Conservation (phyloP, 106 monocot species). For the Platanthera guangdongensis region DNA sequence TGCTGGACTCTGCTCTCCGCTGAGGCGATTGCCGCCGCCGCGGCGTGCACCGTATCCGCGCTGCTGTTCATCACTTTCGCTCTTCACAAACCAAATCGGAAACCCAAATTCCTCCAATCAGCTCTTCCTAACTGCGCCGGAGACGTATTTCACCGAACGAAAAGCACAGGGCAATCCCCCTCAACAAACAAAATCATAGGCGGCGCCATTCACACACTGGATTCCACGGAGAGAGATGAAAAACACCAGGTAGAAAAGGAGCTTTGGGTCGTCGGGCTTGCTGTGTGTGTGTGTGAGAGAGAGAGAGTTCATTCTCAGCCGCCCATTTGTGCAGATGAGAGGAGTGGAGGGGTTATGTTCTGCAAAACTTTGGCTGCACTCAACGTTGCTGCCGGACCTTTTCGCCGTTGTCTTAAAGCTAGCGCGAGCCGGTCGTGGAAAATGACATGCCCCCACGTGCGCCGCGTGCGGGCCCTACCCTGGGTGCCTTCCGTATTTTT, state of each 20-base stretch:
- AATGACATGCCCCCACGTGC: slow-evolving; percentile 2
- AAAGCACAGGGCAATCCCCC: not conserved
- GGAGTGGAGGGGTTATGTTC: not conserved
- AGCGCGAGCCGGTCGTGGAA: not conserved
- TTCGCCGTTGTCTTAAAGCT: not conserved
- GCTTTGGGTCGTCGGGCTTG: not conserved
- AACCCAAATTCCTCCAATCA: not conserved
- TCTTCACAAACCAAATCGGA: not conserved
- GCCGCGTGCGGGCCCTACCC: not conserved
- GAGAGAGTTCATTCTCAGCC: not conserved
- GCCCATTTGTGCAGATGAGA: not conserved
- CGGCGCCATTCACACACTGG: not conserved
- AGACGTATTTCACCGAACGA: not conserved
- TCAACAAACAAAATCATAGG: not conserved
- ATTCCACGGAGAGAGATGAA: not conserved
- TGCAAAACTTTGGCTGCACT: not conserved
- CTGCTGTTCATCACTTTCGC: slow-evolving; percentile 2
- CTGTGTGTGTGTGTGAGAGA: too few relatives aligned
- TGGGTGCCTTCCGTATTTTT: not conserved
- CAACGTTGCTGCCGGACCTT: not conserved
- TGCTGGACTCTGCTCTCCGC: slow-evolving; percentile 7
- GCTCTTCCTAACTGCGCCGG: not conserved
- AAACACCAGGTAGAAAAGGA: not conserved
- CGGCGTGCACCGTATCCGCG: slow-evolving; percentile 3
- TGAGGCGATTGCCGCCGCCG: slow-evolving; percentile 4